Conservation (phyloP, 2,329 filamentous ascomycete species). For the Aspergillus novoparasiticus region DNA sequence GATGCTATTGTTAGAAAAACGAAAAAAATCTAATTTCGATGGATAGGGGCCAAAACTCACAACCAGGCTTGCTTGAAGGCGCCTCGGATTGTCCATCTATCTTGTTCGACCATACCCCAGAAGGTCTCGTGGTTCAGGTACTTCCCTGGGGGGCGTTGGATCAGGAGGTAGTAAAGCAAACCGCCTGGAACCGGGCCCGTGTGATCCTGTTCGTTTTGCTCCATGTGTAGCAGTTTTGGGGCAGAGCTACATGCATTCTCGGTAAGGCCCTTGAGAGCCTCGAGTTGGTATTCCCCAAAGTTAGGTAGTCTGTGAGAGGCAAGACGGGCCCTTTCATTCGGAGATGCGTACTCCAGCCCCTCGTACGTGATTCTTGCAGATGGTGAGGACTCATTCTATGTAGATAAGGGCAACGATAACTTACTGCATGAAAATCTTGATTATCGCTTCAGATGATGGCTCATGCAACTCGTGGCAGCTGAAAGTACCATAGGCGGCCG, state of each 20-base stretch:
- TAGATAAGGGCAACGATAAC: neutral
- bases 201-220: neutral
- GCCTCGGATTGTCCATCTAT: neutral
- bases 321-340: neutral
- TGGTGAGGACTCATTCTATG: neutral
- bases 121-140: neutral
- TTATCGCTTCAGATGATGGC: neutral
- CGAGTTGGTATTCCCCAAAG: neutral
- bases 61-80: neutral
- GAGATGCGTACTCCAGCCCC: neutral
- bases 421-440: neutral
- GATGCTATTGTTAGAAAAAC: neutral
- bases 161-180: neutral
- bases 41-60: neutral
- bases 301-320: neutral
- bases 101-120: neutral
- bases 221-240: neutral
- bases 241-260: neutral
- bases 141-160: neutral
- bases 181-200: neutral
- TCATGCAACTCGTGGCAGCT: no score
- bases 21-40: neutral
- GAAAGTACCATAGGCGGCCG: no score
- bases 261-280: neutral
- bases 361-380: neutral